A percentile compares a stretch with the other conserved stretches of the same genome.
These are phyloP conservation scores for Neonectria punicea DNA, from an alignment of 2,329 filamentous ascomycete species.

Conservation along the genomic window DNA sequence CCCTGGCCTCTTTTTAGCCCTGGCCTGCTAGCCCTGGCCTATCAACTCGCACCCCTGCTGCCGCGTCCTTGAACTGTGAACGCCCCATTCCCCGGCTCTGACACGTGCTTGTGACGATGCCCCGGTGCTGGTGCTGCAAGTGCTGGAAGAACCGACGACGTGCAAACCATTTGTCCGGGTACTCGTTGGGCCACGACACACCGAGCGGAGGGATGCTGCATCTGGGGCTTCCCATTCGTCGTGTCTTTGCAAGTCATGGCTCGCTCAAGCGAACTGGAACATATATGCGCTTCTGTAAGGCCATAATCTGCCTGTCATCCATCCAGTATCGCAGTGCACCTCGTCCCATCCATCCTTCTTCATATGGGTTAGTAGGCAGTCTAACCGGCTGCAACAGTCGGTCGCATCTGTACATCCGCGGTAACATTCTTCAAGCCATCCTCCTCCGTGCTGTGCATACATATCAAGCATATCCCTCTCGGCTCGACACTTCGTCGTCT, in stretches of 20 bases:
- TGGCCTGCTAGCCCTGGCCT: conserved; percentile 8
- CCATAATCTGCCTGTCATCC: not conserved
- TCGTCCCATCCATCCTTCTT: not conserved
- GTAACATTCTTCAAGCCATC: not conserved
- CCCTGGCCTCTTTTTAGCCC: conserved; percentile 9
- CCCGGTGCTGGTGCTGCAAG: not conserved
- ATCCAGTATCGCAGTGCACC: not conserved
- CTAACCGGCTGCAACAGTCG: not conserved
- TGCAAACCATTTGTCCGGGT: not conserved
- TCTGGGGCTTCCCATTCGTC: not conserved
- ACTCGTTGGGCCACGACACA: too few species aligned
- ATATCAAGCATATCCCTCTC: not conserved
- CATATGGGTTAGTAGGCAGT: not conserved
- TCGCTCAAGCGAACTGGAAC: not conserved
- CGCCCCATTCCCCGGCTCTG: conserved; percentile 38
- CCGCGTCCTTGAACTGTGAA: conserved; percentile 5
- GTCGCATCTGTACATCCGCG: not conserved
- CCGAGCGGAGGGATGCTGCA: not conserved
- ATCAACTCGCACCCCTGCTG: conserved; percentile 8
- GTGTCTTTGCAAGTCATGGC: not conserved
- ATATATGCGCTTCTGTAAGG: not conserved
- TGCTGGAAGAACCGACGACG: not conserved
- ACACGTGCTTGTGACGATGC: conserved; percentile 40
- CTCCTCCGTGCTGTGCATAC: not conserved
- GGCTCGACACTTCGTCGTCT: not conserved